A percentile compares a stretch with the other conserved stretches of the same genome.
phyloP scores from a whole-genome alignment of 306 rosid genomes.

The Pueraria montana region DNA sequence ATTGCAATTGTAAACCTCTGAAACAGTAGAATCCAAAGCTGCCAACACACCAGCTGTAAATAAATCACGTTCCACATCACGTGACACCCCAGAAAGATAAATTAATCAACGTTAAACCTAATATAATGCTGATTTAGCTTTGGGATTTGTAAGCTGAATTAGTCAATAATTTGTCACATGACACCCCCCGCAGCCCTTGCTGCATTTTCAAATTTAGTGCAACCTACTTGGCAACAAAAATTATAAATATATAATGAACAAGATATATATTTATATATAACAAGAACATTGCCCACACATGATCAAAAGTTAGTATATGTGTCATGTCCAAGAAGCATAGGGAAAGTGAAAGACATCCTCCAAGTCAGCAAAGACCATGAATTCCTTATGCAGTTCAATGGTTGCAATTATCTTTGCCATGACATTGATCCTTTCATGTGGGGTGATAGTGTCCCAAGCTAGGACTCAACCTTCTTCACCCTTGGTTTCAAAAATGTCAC shows the following conservation, averaged over 20 bases:
- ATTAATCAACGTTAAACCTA: conserved; percentile 40
- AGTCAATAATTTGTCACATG: conserved; percentile 82
- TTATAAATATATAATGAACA: not conserved
- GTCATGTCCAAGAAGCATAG: conserved; percentile 46
- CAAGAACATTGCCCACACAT: not conserved
- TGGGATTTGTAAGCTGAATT: conserved; percentile 74
- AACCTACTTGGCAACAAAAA: conserved; percentile 27
- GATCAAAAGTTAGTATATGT: conserved; percentile 5
- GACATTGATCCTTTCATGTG: conserved; percentile 56
- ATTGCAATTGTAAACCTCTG: conserved; percentile 55
- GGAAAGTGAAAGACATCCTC: conserved; percentile 56
- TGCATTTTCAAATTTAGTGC: conserved; percentile 40
- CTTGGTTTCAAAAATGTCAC: conserved; percentile 38
- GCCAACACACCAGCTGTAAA: conserved; percentile 55
- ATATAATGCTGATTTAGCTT: conserved; percentile 61
- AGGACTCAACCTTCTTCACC: conserved; percentile 56
- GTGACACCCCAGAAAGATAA: conserved; percentile 46
- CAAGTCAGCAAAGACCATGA: conserved; percentile 62
- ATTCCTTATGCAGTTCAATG: conserved; percentile 56
- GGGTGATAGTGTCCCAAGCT: conserved; percentile 53
- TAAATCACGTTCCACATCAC: conserved; percentile 79
- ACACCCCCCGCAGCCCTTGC: conserved; percentile 53
- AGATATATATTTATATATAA: not conserved
- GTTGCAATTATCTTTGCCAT: conserved; percentile 51
- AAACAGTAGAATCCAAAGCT: conserved; percentile 77